phyloP scores from a whole-genome alignment of 2,329 filamentous ascomycete species.

The Pseudocercospora cruenta region DNA sequence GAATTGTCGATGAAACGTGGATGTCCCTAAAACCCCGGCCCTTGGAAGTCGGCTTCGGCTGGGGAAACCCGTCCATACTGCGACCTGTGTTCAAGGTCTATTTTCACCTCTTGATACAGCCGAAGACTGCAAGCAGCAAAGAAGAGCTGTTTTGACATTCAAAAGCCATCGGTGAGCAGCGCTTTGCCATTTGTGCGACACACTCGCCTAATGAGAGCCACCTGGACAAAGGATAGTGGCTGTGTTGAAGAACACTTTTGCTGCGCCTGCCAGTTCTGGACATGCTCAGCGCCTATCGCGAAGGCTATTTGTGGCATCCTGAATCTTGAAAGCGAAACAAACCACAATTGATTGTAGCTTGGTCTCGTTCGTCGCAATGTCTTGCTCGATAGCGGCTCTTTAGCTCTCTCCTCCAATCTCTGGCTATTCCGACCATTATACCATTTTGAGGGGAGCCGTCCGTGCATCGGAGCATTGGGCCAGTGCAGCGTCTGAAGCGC shows the following conservation, averaged over 20 bases:
- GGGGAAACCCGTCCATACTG: background rate
- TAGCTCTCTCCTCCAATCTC: background rate
- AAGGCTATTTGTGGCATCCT: background rate
- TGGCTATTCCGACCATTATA: background rate
- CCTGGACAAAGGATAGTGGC: background rate
- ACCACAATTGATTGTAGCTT: background rate
- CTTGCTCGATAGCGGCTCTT: background rate
- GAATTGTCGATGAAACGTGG: background rate
- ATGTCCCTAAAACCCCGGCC: background rate
- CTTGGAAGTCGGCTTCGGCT: background rate
- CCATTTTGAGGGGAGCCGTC: background rate
- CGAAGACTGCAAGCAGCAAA: background rate
- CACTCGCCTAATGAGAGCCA: background rate
- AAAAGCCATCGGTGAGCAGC: background rate
- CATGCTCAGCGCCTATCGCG: background rate
- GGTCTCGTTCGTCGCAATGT: background rate
- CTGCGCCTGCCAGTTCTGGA: background rate
- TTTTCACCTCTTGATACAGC: background rate
- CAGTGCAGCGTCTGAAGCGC: background rate
- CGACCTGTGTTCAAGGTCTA: background rate
- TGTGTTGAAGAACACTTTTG: background rate
- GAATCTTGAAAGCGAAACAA: background rate
- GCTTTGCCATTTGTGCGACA: background rate
- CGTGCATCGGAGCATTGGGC: background rate
- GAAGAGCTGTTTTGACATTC: background rate